Percentiles rank a stretch among this genome's conserved stretches.
These are phyloP conservation scores for Volvox reticuliferus DNA, from an alignment of 139 green algal genomes.

Conservation along the genomic window DNA sequence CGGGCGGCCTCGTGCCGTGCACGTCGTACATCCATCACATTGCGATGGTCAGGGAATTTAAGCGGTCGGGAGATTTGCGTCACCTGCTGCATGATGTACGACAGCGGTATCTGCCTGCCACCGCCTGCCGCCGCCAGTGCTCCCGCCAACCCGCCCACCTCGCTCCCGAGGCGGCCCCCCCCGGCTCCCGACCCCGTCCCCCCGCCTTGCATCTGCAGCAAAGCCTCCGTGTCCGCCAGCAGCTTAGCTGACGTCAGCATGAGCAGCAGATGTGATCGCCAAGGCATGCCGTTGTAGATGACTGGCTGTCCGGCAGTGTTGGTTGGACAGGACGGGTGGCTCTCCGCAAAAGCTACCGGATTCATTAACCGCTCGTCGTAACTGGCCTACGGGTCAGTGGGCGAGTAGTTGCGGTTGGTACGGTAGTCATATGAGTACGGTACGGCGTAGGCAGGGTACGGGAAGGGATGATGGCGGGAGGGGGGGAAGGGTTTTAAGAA, in stretches of 20 bases:
- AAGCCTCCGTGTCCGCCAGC: constrained; percentile 68
- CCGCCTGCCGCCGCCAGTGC: not conserved
- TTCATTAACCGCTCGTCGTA: constrained; percentile 74
- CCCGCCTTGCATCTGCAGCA: constrained; percentile 52
- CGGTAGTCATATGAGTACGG: too few species aligned
- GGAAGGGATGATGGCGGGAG: not conserved
- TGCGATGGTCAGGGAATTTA: constrained; percentile 63
- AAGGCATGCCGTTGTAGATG: constrained; percentile 62
- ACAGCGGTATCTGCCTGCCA: constrained; percentile 1
- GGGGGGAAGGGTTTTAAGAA: not conserved
- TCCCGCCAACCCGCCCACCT: not conserved
- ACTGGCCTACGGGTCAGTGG: constrained; percentile 48
- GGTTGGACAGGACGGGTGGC: constrained; percentile 51
- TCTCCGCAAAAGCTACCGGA: constrained; percentile 68
- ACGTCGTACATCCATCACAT: constrained; percentile 59
- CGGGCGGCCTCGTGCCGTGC: constrained; percentile 18
- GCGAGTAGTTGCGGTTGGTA: not conserved
- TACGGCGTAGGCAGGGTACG: not conserved
- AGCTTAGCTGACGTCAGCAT: constrained; percentile 71
- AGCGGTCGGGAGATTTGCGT: constrained; percentile 62
- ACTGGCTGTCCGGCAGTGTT: constrained; percentile 52
- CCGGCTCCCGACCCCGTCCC: not conserved
- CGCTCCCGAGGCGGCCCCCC: not conserved
- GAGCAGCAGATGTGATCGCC: constrained; percentile 66
- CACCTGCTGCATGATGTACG: constrained; percentile 54